A percentile compares a stretch with the other conserved stretches of the same genome.
These are phyloP conservation scores for Condylostoma magnum DNA, from an alignment of 169 alveolate species.

Conservation along the genomic window DNA sequence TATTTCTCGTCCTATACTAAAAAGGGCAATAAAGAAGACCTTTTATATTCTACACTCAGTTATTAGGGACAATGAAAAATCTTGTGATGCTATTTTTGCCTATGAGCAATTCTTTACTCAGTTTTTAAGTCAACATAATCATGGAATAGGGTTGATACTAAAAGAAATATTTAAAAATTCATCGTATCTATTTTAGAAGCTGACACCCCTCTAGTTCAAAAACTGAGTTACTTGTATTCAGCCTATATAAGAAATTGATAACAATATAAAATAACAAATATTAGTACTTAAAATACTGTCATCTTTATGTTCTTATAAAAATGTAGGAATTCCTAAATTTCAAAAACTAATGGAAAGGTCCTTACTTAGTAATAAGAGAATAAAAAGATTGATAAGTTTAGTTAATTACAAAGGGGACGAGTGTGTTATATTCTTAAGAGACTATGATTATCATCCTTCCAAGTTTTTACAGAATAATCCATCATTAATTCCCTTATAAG, in stretches of 20 bases:
- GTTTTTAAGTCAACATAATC: background rate
- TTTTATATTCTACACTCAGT: background rate
- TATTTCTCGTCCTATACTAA: background rate
- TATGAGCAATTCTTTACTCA: slow-evolving; percentile 9
- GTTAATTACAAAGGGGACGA: background rate
- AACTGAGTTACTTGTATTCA: background rate
- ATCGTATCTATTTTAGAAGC: background rate
- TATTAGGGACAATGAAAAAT: background rate
- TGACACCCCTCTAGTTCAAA: background rate
- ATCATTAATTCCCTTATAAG: background rate
- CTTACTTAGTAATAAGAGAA: background rate
- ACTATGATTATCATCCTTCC: no score
- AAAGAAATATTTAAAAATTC: slow-evolving; percentile 9
- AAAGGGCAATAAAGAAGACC: background rate
- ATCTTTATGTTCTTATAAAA: background rate
- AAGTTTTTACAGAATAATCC: slow-evolving; percentile 1
- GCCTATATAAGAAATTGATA: slow-evolving; percentile 2
- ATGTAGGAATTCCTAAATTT: background rate
- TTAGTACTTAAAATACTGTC: slow-evolving; percentile 3
- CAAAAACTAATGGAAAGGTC: slow-evolving; percentile 1
- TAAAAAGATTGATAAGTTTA: background rate
- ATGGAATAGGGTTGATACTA: background rate
- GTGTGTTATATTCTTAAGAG: background rate
- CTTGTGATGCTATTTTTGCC: background rate
- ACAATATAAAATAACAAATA: background rate